Evolutionary conservation across 2,329 filamentous ascomycete genomes (phyloP), one percentile per base, ranked within the genome.

Genomic region (Elsinoe perseae): DNA sequence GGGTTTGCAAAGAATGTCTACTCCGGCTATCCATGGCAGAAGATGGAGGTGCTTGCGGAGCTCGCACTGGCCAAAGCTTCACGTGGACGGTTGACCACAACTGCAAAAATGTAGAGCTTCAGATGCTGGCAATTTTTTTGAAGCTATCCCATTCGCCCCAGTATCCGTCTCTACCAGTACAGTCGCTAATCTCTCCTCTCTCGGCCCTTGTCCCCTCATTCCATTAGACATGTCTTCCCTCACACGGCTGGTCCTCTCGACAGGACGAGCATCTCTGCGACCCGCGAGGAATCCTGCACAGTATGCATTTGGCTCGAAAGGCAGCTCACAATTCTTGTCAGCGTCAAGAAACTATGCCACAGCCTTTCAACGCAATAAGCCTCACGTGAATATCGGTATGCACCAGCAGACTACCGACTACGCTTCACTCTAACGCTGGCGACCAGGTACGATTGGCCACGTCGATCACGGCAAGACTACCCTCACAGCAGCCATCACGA

Each of bases 401-500:
- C 40, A 36, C 16, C 18, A 12, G 36, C 30, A 20, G 54, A 50
- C 14, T 23, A 38, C 14, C 53, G 28, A 14, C 42, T 34, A 20
- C 9, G 40, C 4, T 25, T 46, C 50, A 27, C n/a, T 8, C 43
- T 56, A n/a, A 40, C 58, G 40, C 34, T 54, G 56, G 54, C 42
- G 34, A 58, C 2, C 25, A 91, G 87, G 87, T 73, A 98, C 93
- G 66, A 98, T 98, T 77, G 93, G 93, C 67, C 93, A 98, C 80
- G 93, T 98, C 76, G 93, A 98, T 83, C 56, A 61, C 60, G 58
- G 46, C 44, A 69, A 97, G 93, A 98, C 93, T 58, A 98, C 93
- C 61, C 84, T 98, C 71, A 97, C 93, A 65, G 93, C 93, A 62
- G 93, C 93, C 70, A 98, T 98, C 78, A 98, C 93, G 69, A 98